Evolutionary conservation across 164 flowering plant species (phyloP), one percentile per base, ranked within the genome.

Genomic region (Tinospora cordifolia): DNA sequence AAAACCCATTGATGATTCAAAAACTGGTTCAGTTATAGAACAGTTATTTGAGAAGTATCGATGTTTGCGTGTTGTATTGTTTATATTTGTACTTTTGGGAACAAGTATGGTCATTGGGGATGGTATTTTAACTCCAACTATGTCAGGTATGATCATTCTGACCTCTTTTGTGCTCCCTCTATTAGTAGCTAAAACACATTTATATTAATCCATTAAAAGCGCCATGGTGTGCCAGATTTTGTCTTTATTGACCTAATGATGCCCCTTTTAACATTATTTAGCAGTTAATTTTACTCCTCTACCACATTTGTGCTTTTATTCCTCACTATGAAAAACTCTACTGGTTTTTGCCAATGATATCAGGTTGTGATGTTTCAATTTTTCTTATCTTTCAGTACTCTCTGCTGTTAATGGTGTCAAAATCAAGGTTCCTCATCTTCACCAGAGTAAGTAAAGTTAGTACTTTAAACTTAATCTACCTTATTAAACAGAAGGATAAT

Each of bases 91-190:
- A 9, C 79, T 87, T 63, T 75, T 84, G 21, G 90, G 90, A 19
- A 81, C 88, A 38, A 72, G 88, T 74, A 85, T 87, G 90, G 85
- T 84, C 22, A 84, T 87, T 51, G 80, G 85, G 72, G 88, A 85
- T 80, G 90, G 90, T 0, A 65, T 87, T 44, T 81, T 87, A 10
- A 87, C 90, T 7, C 87, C 88, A 54, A 21, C 84, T 62, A 85
- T 87, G 82, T 87, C 90, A 22, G 88, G 88, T 87, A 81, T 21
- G 22, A 22, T 68, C 21, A 15, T 15, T 26, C 3, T 3, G 46
- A 22, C 21, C 40, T 40, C 49, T 19, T 14, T 65, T 38, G 11
- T 19, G 41, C n/a, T 24, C n/a, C 36, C 36, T 27, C 9, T 24
- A 6, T 0, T 65, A 21, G 12, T 27, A 36, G 21, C 24, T 5